Evolutionary conservation across 805 yeast species (phyloP), one percentile per base, ranked within the genome.

Genomic region (Saccharomycopsis fibuligera): DNA sequence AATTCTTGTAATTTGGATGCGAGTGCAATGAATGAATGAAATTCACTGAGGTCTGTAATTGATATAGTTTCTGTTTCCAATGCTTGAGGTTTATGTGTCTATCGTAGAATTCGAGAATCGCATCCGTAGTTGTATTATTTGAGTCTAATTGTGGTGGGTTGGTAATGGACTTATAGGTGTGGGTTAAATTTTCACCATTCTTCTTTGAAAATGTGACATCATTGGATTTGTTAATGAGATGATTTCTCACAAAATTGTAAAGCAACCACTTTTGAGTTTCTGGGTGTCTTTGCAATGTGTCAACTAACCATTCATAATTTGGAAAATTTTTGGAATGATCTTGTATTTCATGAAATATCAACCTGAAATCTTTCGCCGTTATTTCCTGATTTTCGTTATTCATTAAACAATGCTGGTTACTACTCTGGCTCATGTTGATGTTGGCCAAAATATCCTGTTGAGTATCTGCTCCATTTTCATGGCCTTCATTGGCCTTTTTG

Each of bases 1-100:
- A 83, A 1, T 76, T 79, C 24, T 27, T 44, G 48, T 48, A 41
- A 22, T 10, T 47, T 44, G 31, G 27, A 19, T 49, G 48, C 48
- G 33, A 38, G 25, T 21, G 56, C 3, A 60, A 25, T 1, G n/a
- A 17, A 14, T 31, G 39, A 17, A 60, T 35, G 27, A 59, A 61
- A 1, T 50, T 53, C 8, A 45, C 50, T 1, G 51, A 36, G 14
- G 19, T 22, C 14, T 41, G 21, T 14, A 56, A 50, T n/a, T 46
- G 31, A 4, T 44, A 17, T 10, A 44, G 17, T 10, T 17, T 22
- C 14, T 35, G 35, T 17, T 36, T 40, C 12, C 10, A 33, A 24
- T 35, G n/a, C 23, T 17, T 44, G 8, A 30, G 19, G 17, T 42
- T 42, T 3, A 30, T 21, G n/a, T n/a, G n/a, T n/a, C n/a, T n/a